Evolutionary conservation across 768 basidiomycete genomes (phyloP).

Genomic region (Russula griseocarnosa): DNA sequence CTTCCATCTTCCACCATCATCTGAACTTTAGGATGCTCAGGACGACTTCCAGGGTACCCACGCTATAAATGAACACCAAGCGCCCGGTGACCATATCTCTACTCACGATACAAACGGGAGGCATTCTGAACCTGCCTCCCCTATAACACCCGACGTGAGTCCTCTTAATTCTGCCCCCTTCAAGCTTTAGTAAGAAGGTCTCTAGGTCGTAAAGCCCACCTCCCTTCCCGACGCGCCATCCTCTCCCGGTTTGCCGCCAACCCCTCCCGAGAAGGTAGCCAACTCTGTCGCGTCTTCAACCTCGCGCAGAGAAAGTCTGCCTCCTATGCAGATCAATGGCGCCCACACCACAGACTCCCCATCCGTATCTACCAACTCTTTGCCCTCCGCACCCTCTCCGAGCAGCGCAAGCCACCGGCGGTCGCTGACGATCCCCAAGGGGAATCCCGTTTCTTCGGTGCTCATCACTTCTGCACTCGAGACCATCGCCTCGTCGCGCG

Average conservation of each 20-base stretch:
- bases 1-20: not conserved
- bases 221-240: slow-evolving; percentile 19
- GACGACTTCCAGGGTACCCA: slow-evolving; percentile 2
- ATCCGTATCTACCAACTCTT: slow-evolving; percentile 27
- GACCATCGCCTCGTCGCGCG: slow-evolving; percentile 79
- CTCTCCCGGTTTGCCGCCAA: slow-evolving; percentile 17
- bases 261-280: slow-evolving; percentile 18
- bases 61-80: slow-evolving; percentile 14
- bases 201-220: not conserved
- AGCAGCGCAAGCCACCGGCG: slow-evolving; percentile 34
- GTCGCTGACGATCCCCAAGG: slow-evolving; percentile 44
- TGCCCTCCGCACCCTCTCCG: slow-evolving; percentile 23
- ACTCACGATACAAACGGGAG: slow-evolving; percentile 2
- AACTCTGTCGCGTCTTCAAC: not conserved
- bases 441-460: slow-evolving; percentile 71
- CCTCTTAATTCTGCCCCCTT: not conserved
- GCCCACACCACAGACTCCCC: slow-evolving; percentile 11
- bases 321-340: slow-evolving; percentile 18
- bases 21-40: slow-evolving; percentile 8
- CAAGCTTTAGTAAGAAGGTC: not conserved
- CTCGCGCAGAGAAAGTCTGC: slow-evolving; percentile 20
- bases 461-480: slow-evolving; percentile 83
- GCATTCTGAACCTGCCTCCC: not conserved
- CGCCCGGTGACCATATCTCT: slow-evolving; percentile 1
- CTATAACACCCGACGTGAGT: slow-evolving; percentile 6